Evolutionary conservation across 306 rosid species (phyloP).

Genomic region (Crotalaria pallida): DNA sequence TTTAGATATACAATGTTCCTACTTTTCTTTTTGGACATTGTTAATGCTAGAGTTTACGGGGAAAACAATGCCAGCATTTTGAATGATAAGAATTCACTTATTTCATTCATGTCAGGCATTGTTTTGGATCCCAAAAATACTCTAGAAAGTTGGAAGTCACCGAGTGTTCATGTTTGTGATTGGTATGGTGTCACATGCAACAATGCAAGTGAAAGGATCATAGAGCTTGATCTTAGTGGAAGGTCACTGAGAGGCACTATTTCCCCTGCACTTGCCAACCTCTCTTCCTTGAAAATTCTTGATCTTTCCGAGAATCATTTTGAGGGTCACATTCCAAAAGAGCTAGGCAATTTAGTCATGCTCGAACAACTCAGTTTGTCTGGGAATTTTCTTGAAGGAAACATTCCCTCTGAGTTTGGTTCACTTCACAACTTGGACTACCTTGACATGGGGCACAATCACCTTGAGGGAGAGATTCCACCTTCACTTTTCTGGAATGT

Average conservation of each 20-base stretch:
- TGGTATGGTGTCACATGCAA: conserved; percentile 82
- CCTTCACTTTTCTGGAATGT: conserved; percentile 62
- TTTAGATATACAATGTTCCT: conserved; percentile 23
- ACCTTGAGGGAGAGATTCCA: conserved; percentile 61
- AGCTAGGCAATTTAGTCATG: conserved; percentile 47
- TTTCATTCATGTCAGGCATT: conserved; percentile 67
- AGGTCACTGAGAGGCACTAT: conserved; percentile 57
- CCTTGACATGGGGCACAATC: conserved; percentile 72
- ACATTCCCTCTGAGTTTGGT: conserved; percentile 57
- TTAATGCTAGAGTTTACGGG: conserved; percentile 19
- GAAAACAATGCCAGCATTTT: conserved; percentile 25
- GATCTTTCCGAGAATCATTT: conserved; percentile 73
- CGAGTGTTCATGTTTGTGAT: conserved; percentile 44
- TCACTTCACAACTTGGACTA: conserved; percentile 56
- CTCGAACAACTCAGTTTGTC: conserved; percentile 65
- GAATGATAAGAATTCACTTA: conserved; percentile 49
- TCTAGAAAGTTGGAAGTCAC: conserved; percentile 55
- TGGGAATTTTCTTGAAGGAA: conserved; percentile 50
- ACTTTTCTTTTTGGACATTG: conserved; percentile 26
- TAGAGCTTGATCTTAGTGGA: conserved; percentile 74
- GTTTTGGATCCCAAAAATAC: conserved; percentile 55
- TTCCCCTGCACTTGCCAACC: conserved; percentile 63
- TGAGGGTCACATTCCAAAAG: conserved; percentile 64
- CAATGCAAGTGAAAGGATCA: conserved; percentile 45
- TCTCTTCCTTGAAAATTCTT: conserved; percentile 63